A percentile compares a stretch with the other conserved stretches of the same genome.
phyloP scores from a whole-genome alignment of 352 stramenopile species.

The Phytophthora lateralis region DNA sequence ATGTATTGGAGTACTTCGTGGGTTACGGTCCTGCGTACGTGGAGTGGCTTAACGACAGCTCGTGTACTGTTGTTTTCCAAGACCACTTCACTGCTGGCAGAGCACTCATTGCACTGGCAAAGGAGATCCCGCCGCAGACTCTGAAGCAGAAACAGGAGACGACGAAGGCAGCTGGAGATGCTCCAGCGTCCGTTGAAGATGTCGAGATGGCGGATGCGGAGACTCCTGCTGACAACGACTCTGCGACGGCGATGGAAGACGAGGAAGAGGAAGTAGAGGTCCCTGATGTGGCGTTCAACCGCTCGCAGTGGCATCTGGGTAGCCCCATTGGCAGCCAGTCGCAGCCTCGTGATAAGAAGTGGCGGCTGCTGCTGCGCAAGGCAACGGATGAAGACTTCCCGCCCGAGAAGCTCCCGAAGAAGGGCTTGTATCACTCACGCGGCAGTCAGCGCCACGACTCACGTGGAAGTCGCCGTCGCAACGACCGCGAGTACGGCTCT shows the following conservation, averaged over 20 bases:
- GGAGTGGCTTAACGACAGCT: conserved; percentile 89
- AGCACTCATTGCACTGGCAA: conserved; percentile 60
- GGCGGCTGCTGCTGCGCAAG: conserved; percentile 71
- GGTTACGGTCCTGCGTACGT: conserved; percentile 86
- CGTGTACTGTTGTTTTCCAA: conserved; percentile 85
- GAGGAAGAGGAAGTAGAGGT: conserved; percentile 40
- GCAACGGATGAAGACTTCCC: conserved; percentile 83
- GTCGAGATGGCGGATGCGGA: conserved; percentile 61
- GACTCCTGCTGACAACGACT: conserved; percentile 17
- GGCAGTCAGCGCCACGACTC: conserved; percentile 30
- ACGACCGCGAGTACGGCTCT: conserved; percentile 36
- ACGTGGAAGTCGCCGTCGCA: conserved; percentile 25
- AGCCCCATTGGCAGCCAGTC: conserved; percentile 56
- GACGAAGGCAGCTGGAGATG: conserved; percentile 9
- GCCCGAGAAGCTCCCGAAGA: conserved; percentile 73
- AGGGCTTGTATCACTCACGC: conserved; percentile 70
- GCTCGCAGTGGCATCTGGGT: conserved; percentile 66
- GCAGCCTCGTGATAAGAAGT: conserved; percentile 62
- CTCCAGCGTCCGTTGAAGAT: conserved; percentile 36
- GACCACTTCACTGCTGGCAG: conserved; percentile 71
- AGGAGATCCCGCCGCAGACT: conserved; percentile 56
- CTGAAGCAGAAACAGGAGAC: conserved; percentile 41
- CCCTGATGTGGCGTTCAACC: conserved; percentile 64
- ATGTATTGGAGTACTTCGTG: conserved; percentile 80
- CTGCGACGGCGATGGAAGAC: conserved; percentile 32